A percentile compares a stretch with the other conserved stretches of the same genome.
phyloP scores from a whole-genome alignment of 345 rosid species.

The Eucalyptus polybractea region DNA sequence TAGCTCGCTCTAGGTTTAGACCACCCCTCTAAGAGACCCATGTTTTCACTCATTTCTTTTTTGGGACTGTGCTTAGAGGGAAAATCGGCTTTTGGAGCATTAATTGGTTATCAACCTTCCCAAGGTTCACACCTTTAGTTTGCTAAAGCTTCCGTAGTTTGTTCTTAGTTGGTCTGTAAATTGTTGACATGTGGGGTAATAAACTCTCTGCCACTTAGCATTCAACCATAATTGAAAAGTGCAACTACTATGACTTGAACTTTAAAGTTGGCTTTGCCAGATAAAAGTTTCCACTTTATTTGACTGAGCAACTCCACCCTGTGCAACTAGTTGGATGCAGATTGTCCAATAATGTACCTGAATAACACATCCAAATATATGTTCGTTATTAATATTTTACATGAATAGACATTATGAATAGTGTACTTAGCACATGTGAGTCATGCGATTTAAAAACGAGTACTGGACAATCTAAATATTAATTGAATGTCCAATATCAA shows the following conservation, averaged over 20 bases:
- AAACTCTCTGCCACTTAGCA: background rate
- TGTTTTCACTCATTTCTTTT: background rate
- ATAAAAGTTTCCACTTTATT: background rate
- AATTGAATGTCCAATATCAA: background rate
- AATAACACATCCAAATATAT: background rate
- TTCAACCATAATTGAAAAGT: background rate
- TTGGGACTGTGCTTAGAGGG: background rate
- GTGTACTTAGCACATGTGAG: background rate
- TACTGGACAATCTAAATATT: background rate
- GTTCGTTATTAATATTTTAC: background rate
- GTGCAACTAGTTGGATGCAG: background rate
- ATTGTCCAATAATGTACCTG: background rate
- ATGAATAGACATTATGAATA: background rate
- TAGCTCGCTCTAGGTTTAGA: background rate
- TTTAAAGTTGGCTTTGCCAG: background rate
- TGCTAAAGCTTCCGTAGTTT: background rate
- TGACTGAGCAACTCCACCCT: background rate
- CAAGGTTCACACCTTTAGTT: background rate
- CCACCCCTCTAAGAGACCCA: background rate
- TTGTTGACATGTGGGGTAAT: background rate
- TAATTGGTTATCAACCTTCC: background rate
- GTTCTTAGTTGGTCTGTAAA: background rate
- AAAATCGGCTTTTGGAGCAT: background rate
- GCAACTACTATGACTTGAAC: background rate
- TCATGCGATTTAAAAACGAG: background rate